Evolutionary conservation across 306 rosid species (phyloP).

Genomic region (Fragaria vesca): DNA sequence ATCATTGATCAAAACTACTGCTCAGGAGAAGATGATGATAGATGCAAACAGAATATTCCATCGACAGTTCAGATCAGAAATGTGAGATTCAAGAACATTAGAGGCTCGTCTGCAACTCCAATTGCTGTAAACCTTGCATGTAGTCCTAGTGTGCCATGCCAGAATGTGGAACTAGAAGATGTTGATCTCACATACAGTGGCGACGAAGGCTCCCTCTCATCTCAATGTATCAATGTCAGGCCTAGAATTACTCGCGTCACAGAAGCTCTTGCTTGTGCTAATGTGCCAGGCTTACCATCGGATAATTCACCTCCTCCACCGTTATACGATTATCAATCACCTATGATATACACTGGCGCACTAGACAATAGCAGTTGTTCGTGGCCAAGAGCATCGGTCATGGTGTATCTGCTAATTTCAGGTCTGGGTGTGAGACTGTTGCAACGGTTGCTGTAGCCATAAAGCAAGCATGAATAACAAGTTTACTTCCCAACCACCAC

Average conservation of each 20-base stretch:
- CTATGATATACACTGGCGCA: not conserved
- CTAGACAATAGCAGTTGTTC: not conserved
- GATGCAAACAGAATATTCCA: not conserved
- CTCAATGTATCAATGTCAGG: not conserved
- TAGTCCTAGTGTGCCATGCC: not conserved
- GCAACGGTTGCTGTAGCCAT: not conserved
- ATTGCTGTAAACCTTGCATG: not conserved
- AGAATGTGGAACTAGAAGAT: not conserved
- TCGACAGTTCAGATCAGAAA: not conserved
- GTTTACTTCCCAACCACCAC: too few relatives aligned
- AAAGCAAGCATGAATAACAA: not conserved
- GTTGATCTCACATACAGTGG: not conserved
- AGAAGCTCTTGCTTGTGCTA: not conserved
- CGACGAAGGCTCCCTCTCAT: not conserved
- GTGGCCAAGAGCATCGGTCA: not conserved
- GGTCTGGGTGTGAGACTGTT: not conserved
- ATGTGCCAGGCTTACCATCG: not conserved
- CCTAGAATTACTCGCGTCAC: not conserved
- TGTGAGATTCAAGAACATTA: constrained; percentile 3
- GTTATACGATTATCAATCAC: not conserved
- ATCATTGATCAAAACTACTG: constrained; percentile 56
- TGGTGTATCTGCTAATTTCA: not conserved
- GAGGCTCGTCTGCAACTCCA: not conserved
- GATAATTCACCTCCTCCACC: not conserved
- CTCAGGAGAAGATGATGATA: not conserved